These are phyloP conservation scores for Hanseniaspora lachancei DNA, from an alignment of 805 yeast genomes.

Conservation along the genomic window DNA sequence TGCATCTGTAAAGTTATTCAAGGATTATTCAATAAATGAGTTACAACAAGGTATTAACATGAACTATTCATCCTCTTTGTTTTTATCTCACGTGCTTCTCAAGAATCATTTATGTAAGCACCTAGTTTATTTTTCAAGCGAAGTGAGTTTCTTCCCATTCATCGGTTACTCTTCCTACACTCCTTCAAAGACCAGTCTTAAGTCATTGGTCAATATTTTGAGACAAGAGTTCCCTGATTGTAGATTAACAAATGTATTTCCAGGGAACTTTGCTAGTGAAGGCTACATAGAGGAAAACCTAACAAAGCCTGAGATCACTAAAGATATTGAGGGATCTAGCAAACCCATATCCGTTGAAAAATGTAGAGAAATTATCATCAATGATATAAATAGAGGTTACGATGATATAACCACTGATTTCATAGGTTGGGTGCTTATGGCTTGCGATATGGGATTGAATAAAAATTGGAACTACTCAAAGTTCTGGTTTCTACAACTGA, in stretches of 20 bases:
- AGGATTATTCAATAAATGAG: conserved; percentile 48
- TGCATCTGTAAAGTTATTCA: conserved; percentile 63
- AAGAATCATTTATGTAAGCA: conserved; percentile 33
- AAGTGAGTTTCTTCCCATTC: conserved; percentile 70
- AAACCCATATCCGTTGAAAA: conserved; percentile 49
- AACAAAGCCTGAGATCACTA: conserved; percentile 78
- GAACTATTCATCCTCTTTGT: conserved; percentile 64
- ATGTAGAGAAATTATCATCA: conserved; percentile 51
- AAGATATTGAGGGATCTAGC: conserved; percentile 73
- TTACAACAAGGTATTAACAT: conserved; percentile 47
- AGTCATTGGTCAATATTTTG: conserved; percentile 58
- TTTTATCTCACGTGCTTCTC: conserved; percentile 52
- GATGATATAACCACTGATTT: conserved; percentile 69
- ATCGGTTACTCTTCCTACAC: conserved; percentile 87
- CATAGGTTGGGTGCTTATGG: conserved; percentile 68
- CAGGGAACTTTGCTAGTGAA: conserved; percentile 84
- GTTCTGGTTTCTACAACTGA: conserved; percentile 39
- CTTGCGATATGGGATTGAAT: conserved; percentile 52
- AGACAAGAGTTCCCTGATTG: conserved; percentile 75
- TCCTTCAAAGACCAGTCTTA: conserved; percentile 74
- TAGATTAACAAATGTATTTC: conserved; percentile 60
- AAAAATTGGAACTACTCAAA: conserved; percentile 38
- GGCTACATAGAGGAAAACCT: conserved; percentile 71
- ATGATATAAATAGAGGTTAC: conserved; percentile 47
- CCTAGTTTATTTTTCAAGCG: conserved; percentile 58